Base-by-base conservation (phyloP, 1,284 basidiomycete species). In the Apiotrichum laibachii region DNA sequence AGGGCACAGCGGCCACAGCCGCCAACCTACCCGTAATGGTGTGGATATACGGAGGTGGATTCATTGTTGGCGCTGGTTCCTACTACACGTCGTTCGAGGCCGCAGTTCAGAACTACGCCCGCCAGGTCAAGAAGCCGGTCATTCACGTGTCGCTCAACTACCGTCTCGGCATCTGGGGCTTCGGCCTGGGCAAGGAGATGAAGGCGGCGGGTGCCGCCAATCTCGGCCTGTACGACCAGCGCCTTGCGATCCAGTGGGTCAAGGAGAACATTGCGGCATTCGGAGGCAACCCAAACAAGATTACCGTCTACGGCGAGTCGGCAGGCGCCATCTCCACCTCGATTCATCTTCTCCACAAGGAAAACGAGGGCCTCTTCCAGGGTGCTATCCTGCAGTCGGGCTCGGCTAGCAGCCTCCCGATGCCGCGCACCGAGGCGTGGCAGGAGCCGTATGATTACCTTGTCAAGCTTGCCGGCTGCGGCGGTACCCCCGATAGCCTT, bases 181-280 rank as follows among this genome's bases (percentile, higher is more conserved):
- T 26, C 19, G 40, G 39, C 15, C 63, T 63, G 49, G 75, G 76
- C n/a, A 61, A 64, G 6, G 73, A 73, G 22, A 67, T 72, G 8
- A 71, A 68, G 1, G 67, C 68, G 35, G 69, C 72, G 43, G 62
- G 64, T 2, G 73, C 72, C 1, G 70, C 67, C 19, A 79, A 79
- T 55, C 66, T 76, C 22, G 79, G 78, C 18, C 55, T 79, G 22
- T 62, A 66, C 48, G 82, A 83, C 62, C 79, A 82, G 57, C 69
- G 75, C 6, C 68, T 78, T 19, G 80, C 77, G 1, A 69, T 84
- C 6, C 66, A 80, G 58, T 84, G 82, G 82, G 76, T 83, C 0
- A 77, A 79, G 42, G 53, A 76, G 55, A 77, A 82, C 60, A 80
- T 83, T 52, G 64, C 65, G 37, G 67, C 69, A 2, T 82, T 82